Conservation (phyloP, 2,329 filamentous ascomycete species). For the Trichoderma sp. region DNA sequence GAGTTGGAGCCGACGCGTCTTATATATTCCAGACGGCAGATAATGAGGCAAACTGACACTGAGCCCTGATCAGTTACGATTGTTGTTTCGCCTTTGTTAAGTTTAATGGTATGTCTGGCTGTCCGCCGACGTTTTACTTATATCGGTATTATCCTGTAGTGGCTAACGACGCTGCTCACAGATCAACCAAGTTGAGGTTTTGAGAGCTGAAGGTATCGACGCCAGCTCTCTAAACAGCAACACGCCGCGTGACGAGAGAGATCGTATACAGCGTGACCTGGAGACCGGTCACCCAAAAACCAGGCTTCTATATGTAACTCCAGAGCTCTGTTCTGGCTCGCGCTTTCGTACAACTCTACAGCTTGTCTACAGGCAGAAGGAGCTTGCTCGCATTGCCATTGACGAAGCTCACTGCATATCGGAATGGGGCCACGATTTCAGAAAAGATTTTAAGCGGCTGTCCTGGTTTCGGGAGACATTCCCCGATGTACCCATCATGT, state of each 20-base stretch:
- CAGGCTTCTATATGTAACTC: slow-evolving; percentile 88
- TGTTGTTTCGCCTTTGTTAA: slow-evolving; percentile 85
- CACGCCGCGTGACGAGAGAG: slow-evolving; percentile 67
- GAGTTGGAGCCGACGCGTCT: slow-evolving; percentile 43
- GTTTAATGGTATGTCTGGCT: slow-evolving; percentile 70
- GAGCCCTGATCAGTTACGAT: slow-evolving; percentile 70
- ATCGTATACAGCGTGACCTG: slow-evolving; percentile 76
- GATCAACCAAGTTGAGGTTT: slow-evolving; percentile 89
- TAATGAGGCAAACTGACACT: not conserved
- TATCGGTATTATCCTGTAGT: not conserved
- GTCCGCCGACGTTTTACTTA: slow-evolving; percentile 8
- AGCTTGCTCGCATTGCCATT: slow-evolving; percentile 85
- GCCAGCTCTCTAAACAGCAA: slow-evolving; percentile 88
- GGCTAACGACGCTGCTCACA: slow-evolving; percentile 40
- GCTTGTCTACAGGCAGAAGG: slow-evolving; percentile 75
- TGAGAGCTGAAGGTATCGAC: slow-evolving; percentile 73
- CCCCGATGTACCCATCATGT: slow-evolving; percentile 86
- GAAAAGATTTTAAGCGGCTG: slow-evolving; percentile 86
- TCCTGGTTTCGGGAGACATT: slow-evolving; percentile 84
- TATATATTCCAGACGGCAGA: slow-evolving; percentile 18
- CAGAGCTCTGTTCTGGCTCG: slow-evolving; percentile 80
- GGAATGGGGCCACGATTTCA: slow-evolving; percentile 97
- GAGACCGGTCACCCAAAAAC: slow-evolving; percentile 84
- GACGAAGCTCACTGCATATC: slow-evolving; percentile 98
- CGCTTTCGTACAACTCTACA: slow-evolving; percentile 75